Conservation (phyloP, 352 stramenopile species). For the Blastocystis sp. region DNA sequence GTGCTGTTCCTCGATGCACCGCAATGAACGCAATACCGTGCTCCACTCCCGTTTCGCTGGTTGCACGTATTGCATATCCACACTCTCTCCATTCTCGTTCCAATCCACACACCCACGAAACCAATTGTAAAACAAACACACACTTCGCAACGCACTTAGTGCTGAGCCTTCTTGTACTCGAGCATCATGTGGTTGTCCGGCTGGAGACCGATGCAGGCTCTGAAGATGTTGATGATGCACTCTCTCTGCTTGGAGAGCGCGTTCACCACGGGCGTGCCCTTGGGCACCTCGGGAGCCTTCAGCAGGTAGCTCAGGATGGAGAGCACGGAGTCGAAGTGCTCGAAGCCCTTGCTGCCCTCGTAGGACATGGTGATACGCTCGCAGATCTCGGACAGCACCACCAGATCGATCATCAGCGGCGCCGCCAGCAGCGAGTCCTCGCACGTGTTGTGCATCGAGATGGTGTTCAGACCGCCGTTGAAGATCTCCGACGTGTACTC, state of each 20-base stretch:
- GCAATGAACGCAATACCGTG: not conserved
- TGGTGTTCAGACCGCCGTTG: conserved; percentile 98
- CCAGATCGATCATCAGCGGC: conserved; percentile 94
- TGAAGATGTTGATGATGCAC: conserved; percentile 95
- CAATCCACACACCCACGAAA: no score
- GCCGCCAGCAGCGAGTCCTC: conserved; percentile 96
- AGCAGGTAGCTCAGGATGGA: conserved; percentile 97
- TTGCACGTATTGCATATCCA: no score
- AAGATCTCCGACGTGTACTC: conserved; percentile 99
- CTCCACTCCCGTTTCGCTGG: no score
- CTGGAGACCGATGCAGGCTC: conserved; percentile 90
- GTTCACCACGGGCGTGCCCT: conserved; percentile 95
- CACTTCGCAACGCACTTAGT: not conserved
- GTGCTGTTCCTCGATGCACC: not conserved
- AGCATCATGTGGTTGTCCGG: conserved; percentile 96
- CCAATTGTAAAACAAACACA: no score
- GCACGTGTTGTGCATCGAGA: conserved; percentile 99
- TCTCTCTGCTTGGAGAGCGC: conserved; percentile 94
- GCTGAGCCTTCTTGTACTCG: conserved; percentile 81
- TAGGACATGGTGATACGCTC: conserved; percentile 88
- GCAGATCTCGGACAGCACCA: conserved; percentile 93
- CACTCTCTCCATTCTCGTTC: no score
- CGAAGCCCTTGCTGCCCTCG: conserved; percentile 83
- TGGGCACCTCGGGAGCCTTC: conserved; percentile 95
- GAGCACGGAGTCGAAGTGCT: conserved; percentile 93